Percentiles rank a stretch among this genome's conserved stretches.
Evolutionary conservation across 116 monocot genomes (phyloP).

Genomic region (Phalaenopsis hybrid): DNA sequence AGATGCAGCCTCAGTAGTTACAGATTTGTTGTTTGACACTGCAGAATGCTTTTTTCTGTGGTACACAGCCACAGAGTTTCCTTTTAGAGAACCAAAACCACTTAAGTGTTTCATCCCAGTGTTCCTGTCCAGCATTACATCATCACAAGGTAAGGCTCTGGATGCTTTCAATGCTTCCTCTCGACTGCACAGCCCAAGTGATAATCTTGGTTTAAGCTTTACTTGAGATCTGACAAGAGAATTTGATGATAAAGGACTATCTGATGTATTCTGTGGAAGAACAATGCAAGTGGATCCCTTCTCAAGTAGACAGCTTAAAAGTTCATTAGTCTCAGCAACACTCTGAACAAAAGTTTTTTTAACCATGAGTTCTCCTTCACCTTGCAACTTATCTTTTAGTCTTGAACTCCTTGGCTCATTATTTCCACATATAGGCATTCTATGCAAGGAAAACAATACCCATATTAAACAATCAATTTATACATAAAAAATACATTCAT

Average conservation of each 20-base stretch:
- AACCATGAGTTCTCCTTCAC: conserved; percentile 83
- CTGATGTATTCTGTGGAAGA: conserved; percentile 51
- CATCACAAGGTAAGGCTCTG: conserved; percentile 24
- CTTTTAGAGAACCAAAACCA: conserved; percentile 9
- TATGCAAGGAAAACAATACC: conserved; percentile 10
- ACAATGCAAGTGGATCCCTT: conserved; percentile 70
- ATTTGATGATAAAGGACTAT: conserved; percentile 32
- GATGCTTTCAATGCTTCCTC: conserved; percentile 60
- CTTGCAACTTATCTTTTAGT: conserved; percentile 68
- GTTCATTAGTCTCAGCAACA: conserved; percentile 53
- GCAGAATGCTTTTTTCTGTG: conserved; percentile 20
- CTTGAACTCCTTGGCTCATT: conserved; percentile 49
- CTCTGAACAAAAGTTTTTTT: conserved; percentile 73
- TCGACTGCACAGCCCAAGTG: conserved; percentile 47
- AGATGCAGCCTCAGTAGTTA: conserved; percentile 12
- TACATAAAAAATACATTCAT: background rate
- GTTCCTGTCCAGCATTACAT: conserved; percentile 24
- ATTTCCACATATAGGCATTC: conserved; percentile 24
- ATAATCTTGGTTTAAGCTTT: conserved; percentile 52
- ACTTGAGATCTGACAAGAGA: conserved; percentile 37
- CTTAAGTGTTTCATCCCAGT: conserved; percentile 7
- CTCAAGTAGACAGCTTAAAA: conserved; percentile 44
- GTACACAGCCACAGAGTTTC: conserved; percentile 12
- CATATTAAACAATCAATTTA: background rate
- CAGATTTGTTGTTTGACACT: conserved; percentile 20